Evolutionary conservation across 2,329 filamentous ascomycete genomes (phyloP), one percentile per base, ranked within the genome.

Genomic region (Macrophomina phaseolina): DNA sequence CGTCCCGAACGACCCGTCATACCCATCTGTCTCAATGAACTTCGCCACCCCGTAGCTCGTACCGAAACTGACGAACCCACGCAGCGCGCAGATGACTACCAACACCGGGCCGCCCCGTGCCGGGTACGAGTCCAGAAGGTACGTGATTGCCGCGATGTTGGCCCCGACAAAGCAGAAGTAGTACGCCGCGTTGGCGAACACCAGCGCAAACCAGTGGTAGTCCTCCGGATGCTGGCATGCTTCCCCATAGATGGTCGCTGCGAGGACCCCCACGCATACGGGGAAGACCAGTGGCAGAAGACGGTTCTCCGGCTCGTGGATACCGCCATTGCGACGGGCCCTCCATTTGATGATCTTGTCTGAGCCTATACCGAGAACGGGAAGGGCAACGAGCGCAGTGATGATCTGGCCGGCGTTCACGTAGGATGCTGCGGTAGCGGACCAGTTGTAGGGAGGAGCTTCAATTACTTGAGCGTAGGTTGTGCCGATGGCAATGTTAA

Each of bases 31-130:
- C 9, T 74, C 72, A 16, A 78, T 75, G 65, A 77, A 77, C 11
- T 71, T 71, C 11, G 70, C 73, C 16, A 77, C 78, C 11, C 79
- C 78, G 69, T 81, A 81, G 62, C 76, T 79, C 5, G 72, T 71
- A 16, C 81, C 81, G 62, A 84, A 84, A 0, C 77, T 80, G 8
- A 84, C 79, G 49, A 84, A 78, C 0, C 81, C 81, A 2, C 81
- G 74, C 68, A 82, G 76, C 4, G 82, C 80, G 60, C 80, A 83
- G 36, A 84, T 80, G 42, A 84, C 77, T 3, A 84, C 78, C 23
- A 84, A 70, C 1, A 82, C 67, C 0, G 81, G 79, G 0, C 80
- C 80, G 4, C 80, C 77, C 2, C 79, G 74, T 2, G 76, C 75
- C 1, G 81, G 81, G 65, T 83, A 84, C 1, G 78, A 76, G 65